Conservation (phyloP, 495 filamentous ascomycete genomes). For the Podospora tetraspora region DNA sequence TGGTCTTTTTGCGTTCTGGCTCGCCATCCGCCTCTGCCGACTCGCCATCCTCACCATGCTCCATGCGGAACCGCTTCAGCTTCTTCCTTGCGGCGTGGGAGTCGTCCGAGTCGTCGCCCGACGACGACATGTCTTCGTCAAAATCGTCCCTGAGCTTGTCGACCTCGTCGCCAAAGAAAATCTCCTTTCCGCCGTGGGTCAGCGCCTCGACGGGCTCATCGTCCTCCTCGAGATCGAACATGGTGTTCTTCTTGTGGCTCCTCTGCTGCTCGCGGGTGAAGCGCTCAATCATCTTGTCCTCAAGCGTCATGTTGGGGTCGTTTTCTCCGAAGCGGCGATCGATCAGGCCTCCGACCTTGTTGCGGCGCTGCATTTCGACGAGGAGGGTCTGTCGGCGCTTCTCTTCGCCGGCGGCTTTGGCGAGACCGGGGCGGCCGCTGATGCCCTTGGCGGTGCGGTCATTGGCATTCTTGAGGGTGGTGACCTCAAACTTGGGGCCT, state of each 20-base stretch:
- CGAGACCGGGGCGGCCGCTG: constrained; percentile 67
- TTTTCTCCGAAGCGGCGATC: constrained; percentile 96
- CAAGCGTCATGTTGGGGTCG: constrained; percentile 86
- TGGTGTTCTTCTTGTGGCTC: constrained; percentile 60
- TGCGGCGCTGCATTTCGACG: constrained; percentile 75
- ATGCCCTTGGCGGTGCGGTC: constrained; percentile 49
- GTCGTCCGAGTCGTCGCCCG: constrained; percentile 52
- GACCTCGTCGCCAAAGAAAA: constrained; percentile 50
- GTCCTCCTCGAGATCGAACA: constrained; percentile 90
- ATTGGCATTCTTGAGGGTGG: constrained; percentile 52
- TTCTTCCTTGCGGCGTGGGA: constrained; percentile 42
- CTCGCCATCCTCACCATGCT: constrained; percentile 36
- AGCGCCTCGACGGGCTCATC: constrained; percentile 66
- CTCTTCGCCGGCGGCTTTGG: constrained; percentile 83
- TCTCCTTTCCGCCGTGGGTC: constrained; percentile 75
- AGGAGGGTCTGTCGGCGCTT: constrained; percentile 73
- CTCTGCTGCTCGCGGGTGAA: constrained; percentile 79
- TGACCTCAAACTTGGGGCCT: constrained; percentile 69
- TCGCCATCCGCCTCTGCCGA: constrained; percentile 42
- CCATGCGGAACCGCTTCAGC: constrained; percentile 56
- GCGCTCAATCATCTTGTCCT: constrained; percentile 87
- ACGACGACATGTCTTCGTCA: constrained; percentile 53
- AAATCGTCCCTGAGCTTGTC: constrained; percentile 60
- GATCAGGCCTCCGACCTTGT: constrained; percentile 86
- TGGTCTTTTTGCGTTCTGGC: constrained; percentile 81